These are phyloP conservation scores for Stachybotrys elegans DNA, from an alignment of 2,329 filamentous ascomycete genomes.

Conservation along the genomic window DNA sequence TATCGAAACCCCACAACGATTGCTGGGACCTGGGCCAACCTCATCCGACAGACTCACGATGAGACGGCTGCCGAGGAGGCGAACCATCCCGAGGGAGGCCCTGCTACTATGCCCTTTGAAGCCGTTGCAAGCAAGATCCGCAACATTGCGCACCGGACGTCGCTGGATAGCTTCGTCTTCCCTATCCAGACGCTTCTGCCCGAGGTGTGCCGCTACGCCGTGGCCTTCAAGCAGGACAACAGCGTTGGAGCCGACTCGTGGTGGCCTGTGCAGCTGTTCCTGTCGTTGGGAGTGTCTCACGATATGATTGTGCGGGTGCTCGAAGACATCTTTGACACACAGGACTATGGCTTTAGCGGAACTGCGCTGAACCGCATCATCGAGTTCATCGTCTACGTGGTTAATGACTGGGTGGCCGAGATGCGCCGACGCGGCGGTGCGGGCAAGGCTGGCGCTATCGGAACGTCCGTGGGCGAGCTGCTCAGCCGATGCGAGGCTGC, in stretches of 20 bases:
- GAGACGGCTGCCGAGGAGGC: slow-evolving; percentile 41
- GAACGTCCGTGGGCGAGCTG: slow-evolving; percentile 43
- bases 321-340: slow-evolving; percentile 52
- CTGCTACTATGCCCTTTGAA: slow-evolving; percentile 59
- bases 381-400: slow-evolving; percentile 47
- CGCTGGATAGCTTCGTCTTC: slow-evolving; percentile 62
- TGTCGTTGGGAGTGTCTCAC: slow-evolving; percentile 51
- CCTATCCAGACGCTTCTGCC: slow-evolving; percentile 56
- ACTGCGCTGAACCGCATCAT: slow-evolving; percentile 43
- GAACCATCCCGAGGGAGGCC: slow-evolving; percentile 33
- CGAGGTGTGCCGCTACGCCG: slow-evolving; percentile 57
- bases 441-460: slow-evolving; percentile 32
- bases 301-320: slow-evolving; percentile 51
- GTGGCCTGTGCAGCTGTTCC: slow-evolving; percentile 54
- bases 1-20: slow-evolving; percentile 86
- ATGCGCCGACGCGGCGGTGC: slow-evolving; percentile 39
- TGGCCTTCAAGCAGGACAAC: slow-evolving; percentile 53
- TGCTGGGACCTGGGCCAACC: slow-evolving; percentile 73
- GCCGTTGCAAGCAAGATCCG: slow-evolving; percentile 59
- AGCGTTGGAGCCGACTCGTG: slow-evolving; percentile 51
- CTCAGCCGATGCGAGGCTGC: slow-evolving; percentile 45
- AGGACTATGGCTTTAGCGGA: slow-evolving; percentile 55
- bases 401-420: slow-evolving; percentile 45
- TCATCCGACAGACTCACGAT: slow-evolving; percentile 68
- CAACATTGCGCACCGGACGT: slow-evolving; percentile 60